Percentiles rank a stretch among this genome's conserved stretches.
phyloP scores from a whole-genome alignment of 768 basidiomycete genomes.

The Tricholomella constricta region DNA sequence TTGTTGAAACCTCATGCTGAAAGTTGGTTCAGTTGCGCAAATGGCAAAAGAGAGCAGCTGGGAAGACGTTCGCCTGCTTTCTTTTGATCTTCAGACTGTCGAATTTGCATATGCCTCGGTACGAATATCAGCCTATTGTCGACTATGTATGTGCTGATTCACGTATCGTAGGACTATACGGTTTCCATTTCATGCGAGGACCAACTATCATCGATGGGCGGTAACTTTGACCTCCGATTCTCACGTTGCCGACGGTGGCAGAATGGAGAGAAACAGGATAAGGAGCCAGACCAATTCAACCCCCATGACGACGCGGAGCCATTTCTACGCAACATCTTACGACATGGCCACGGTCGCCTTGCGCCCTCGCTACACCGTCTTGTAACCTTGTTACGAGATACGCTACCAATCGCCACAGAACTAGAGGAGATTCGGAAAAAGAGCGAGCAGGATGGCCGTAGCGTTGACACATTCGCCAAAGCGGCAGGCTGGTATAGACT shows the following conservation, averaged over 20 bases:
- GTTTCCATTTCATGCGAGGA: conserved; percentile 80
- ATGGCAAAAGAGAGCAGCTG: conserved; percentile 76
- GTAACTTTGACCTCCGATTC: conserved; percentile 75
- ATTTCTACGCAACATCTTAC: conserved; percentile 71
- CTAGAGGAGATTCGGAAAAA: conserved; percentile 56
- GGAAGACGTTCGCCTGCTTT: conserved; percentile 78
- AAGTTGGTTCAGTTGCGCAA: conserved; percentile 62
- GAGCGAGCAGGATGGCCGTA: conserved; percentile 32
- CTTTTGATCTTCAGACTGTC: conserved; percentile 92
- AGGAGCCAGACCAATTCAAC: conserved; percentile 44
- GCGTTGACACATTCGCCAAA: conserved; percentile 73
- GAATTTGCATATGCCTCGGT: conserved; percentile 80
- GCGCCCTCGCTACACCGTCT: conserved; percentile 66
- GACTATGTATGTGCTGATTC: not conserved
- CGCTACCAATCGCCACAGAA: conserved; percentile 75
- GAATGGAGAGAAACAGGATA: conserved; percentile 23
- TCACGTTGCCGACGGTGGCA: conserved; percentile 45
- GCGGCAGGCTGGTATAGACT: conserved; percentile 82
- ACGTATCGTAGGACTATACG: conserved; percentile 59
- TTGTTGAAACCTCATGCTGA: conserved; percentile 1
- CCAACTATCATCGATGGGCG: conserved; percentile 66
- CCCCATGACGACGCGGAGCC: conserved; percentile 82
- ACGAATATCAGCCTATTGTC: conserved; percentile 14
- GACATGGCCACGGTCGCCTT: conserved; percentile 63
- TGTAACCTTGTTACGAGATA: conserved; percentile 70